phyloP scores from a whole-genome alignment of 495 filamentous ascomycete species.

The Tuber microsphaerosporum region DNA sequence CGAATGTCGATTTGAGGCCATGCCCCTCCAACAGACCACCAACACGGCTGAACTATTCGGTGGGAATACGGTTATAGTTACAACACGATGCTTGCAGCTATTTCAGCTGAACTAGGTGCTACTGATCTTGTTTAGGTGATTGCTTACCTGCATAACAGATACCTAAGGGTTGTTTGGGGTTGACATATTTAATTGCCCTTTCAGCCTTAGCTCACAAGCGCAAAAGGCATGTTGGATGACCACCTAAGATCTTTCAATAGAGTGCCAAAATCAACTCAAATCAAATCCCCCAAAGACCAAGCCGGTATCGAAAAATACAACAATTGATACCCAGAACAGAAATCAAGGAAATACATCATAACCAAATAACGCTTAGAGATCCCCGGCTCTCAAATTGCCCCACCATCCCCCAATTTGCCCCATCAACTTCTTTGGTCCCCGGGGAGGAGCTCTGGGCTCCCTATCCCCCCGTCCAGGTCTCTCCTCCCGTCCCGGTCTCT shows the following conservation, averaged over 20 bases:
- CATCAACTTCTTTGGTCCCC: slow-evolving; percentile 13
- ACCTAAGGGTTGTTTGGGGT: not conserved
- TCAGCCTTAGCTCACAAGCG: not conserved
- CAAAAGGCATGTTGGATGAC: not conserved
- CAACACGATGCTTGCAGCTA: not conserved
- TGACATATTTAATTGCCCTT: not conserved
- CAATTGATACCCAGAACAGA: not conserved
- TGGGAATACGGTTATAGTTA: not conserved
- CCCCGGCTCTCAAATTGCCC: slow-evolving; percentile 9
- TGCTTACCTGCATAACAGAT: not conserved
- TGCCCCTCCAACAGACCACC: not conserved
- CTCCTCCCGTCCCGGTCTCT: slow-evolving; percentile 1
- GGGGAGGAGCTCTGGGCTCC: not conserved
- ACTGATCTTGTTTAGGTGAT: not conserved
- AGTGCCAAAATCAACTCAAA: not conserved
- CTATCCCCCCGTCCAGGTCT: not conserved
- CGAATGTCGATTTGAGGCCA: not conserved
- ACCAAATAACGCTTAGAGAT: not conserved
- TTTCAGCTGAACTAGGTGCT: not conserved
- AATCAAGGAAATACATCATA: not conserved
- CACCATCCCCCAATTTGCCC: slow-evolving; percentile 14
- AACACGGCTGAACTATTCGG: not conserved
- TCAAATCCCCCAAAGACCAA: not conserved
- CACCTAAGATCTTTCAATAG: not conserved
- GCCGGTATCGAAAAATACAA: not conserved